Base-by-base conservation (phyloP, 2,329 filamentous ascomycete genomes). In the Pseudopithomyces chartarum region DNA sequence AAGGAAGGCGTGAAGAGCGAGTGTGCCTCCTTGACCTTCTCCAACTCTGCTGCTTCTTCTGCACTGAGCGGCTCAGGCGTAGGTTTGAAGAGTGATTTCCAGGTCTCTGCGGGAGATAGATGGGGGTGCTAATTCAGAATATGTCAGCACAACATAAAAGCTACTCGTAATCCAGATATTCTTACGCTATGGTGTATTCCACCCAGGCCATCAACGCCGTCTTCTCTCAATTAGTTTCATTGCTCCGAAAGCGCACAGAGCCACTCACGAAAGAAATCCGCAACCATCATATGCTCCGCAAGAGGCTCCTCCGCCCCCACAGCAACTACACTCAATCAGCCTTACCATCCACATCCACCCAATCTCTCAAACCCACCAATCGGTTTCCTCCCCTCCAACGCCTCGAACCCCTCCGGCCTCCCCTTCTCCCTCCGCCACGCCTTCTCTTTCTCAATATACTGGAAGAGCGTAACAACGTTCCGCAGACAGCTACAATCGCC, bases 391-490 rank as follows among this genome's bases (percentile, higher is more conserved):
- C 84, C 82, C 64, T 84, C 85, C 75, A 98, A 79, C 7, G 87
- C 83, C 50, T 87, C 88, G 66, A 92, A 98, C 0, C 91, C 90
- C 54, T 88, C 82, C 0, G 85, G 78, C 54, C 82, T 84, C 17
- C 90, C 90, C 40, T 87, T 84, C 12, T 85, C 79, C 71, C 85
- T 86, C 61, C 95, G 86, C 93, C 93, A 98, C 64, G 86, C 83
- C 65, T 92, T 82, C 78, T 99, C 95, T 72, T 92, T 91, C 63
- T 96, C 92, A 52, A 99, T 84, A 56, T 96, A 89, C 69, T 97
- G 89, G 79, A 99, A 98, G 59, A 98, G 82, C 22, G 92, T 90
- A 38, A 98, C 88, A 15, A 90, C 88, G 77, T 99, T 99, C 49
- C 90, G 87, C 49, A 97, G 82, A 68, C 92, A 97, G 75, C 90